Base-by-base conservation (phyloP, 257 asterid species). In the Solanum chilense region DNA sequence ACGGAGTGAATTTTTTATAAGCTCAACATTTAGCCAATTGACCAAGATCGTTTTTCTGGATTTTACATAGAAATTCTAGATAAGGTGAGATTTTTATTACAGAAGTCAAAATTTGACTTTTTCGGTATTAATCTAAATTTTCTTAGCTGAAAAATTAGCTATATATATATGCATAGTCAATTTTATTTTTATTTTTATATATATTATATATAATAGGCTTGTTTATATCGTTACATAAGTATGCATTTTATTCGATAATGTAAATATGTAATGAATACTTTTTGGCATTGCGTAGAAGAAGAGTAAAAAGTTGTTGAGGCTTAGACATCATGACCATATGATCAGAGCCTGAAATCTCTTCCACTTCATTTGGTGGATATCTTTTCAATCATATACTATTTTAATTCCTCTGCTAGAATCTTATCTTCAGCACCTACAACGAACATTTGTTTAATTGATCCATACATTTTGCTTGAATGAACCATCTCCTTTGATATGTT, bases 261-360 rank as follows among this genome's bases (percentile, higher is more conserved):
- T n/a, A n/a, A n/a, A n/a, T n/a, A n/a, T n/a, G n/a, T 6, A 52
- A 56, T 33, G 4, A 33, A 18, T 74, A 78, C 5, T 45, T 74
- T 1, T 37, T 69, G 35, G 89, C 85, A 81, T 88, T 73, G 29
- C n/a, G 3, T 6, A 78, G 83, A 31, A 88, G 89, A 73, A 12
- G 86, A 69, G 20, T 66, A 21, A 68, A 77, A 7, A 92, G 86
- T 71, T 92, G 87, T 1, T 25, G 42, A 5, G 93, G 91, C n/a
- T 66, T 86, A 42, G 90, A 89, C 80, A 87, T 81, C 90, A 91
- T 88, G 13, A 27, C 90, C 93, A 92, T 90, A 27, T 90, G 92
- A 88, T 90, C 93, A 15, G 91, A 78, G 5, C 90, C 91, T 27
- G 1, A 56, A 13, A 92, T 64, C 56, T 86, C 86, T 60, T 12